These are phyloP conservation scores for Trichophaea hybrida DNA, from an alignment of 2,329 filamentous ascomycete species.

Conservation along the genomic window DNA sequence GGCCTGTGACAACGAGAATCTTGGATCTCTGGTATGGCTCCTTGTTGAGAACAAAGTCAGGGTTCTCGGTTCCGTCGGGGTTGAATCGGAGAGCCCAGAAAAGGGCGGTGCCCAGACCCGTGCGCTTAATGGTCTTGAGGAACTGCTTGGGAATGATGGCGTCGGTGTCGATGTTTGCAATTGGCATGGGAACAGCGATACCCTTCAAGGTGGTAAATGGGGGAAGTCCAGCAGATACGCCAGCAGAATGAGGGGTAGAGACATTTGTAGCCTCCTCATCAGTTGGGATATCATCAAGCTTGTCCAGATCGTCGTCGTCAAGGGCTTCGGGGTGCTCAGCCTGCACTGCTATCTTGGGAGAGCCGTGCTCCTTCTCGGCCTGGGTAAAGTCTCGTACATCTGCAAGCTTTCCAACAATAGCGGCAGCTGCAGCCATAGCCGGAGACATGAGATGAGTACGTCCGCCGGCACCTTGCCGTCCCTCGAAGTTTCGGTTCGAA, in stretches of 20 bases:
- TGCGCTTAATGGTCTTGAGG: slow-evolving; percentile 97
- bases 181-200: slow-evolving; percentile 73
- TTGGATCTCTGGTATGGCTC: slow-evolving; percentile 71
- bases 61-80: slow-evolving; percentile 57
- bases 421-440: slow-evolving; percentile 86
- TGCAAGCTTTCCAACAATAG: slow-evolving; percentile 76
- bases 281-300: slow-evolving; percentile 43
- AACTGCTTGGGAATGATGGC: slow-evolving; percentile 99
- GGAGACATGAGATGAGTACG: slow-evolving; percentile 94
- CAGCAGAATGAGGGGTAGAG: slow-evolving; percentile 42
- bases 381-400: slow-evolving; percentile 70
- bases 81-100: slow-evolving; percentile 77
- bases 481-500: slow-evolving; percentile 95
- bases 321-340: slow-evolving; percentile 45
- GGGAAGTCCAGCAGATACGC: slow-evolving; percentile 49
- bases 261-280: slow-evolving; percentile 34
- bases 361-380: slow-evolving; percentile 41
- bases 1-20: slow-evolving; percentile 80
- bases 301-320: slow-evolving; percentile 49
- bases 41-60: slow-evolving; percentile 78
- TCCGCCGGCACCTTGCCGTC: slow-evolving; percentile 79
- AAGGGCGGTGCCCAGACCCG: slow-evolving; percentile 72
- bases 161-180: slow-evolving; percentile 92
- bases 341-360: slow-evolving; percentile 45
- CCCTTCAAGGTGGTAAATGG: slow-evolving; percentile 76